phyloP scores from a whole-genome alignment of 345 rosid species.

The Gossypium stocksii region DNA sequence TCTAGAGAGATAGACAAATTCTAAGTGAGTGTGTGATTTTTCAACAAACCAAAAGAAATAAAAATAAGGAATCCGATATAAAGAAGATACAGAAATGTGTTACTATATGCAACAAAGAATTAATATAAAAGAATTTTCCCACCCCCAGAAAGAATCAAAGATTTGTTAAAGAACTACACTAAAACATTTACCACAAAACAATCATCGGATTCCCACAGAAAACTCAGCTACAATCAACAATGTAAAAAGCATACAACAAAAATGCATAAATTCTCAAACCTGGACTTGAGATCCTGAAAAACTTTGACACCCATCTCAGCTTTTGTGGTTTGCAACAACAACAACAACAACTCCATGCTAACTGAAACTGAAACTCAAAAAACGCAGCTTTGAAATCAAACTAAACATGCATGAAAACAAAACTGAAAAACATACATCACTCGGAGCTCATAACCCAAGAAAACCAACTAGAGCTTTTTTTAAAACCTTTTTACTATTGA shows the following conservation, averaged over 20 bases:
- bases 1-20: conserved; percentile 32
- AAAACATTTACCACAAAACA: conserved; percentile 56
- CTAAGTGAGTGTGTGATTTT: conserved; percentile 47
- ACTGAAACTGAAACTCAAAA: conserved; percentile 21
- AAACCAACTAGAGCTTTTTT: conserved; percentile 28
- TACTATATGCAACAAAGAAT: conserved; percentile 36
- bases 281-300: conserved; percentile 35
- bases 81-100: conserved; percentile 29
- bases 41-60: conserved; percentile 24
- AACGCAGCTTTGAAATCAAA: conserved; percentile 13
- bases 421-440: conserved; percentile 3
- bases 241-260: conserved; percentile 32
- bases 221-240: conserved; percentile 40
- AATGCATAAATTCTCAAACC: conserved; percentile 37
- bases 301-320: conserved; percentile 39
- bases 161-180: conserved; percentile 36
- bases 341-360: conserved; percentile 29
- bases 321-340: conserved; percentile 30
- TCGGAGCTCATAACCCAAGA: conserved; percentile 33
- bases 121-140: conserved; percentile 25
- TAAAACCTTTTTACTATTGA: conserved; percentile 3
- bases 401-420: conserved; percentile 21
- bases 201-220: conserved; percentile 91
- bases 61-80: conserved; percentile 79
- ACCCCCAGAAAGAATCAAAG: conserved; percentile 77